Base-by-base conservation (phyloP, 2,329 filamentous ascomycete genomes). In the Lachnellula subtilissima region DNA sequence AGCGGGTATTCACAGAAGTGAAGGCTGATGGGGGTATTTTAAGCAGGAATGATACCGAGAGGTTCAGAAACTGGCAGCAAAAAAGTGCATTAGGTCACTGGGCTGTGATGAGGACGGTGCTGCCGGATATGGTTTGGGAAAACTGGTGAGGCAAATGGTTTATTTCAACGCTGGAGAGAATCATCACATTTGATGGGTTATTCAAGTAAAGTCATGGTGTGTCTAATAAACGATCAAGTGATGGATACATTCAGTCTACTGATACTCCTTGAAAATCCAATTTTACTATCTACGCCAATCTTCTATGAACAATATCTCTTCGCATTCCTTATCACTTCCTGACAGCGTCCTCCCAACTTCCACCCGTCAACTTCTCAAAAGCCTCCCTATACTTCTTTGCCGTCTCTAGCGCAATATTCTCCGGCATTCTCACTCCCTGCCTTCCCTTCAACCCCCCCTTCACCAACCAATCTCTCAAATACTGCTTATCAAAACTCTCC, bases 401-500 rank as follows among this genome's bases (percentile, higher is more conserved):
- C 2, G 91, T 96, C 67, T 83, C 81, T 62, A 75, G 69, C 17
- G 85, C 83, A 54, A 96, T 79, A 51, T 92, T 85, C 4, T 84
- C 79, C 0, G 88, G 86, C 77, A 96, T 86, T 9, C 35, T 51
- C 9, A 94, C 87, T 1, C 82, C 86, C 25, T 86, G 78, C 73
- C 88, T 88, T 1, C 87, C 88, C 75, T 91, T 91, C 55, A 95
- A 72, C 0, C 88, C 88, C 56, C 87, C 78, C 48, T 71, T 74
- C 2, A 85, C 87, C 66, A 97, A 72, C 89, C 91, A 97, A 73
- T 97, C 86, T 37, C 92, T 78, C 63, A 96, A 72, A 67, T 81
- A 86, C 75, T 92, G 88, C 79, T 97, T 97, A 71, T 97, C 92
- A 64, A 93, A 94, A 73, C 89, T 94, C 53, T 87, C 81, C 76